Evolutionary conservation across 805 yeast species (phyloP), one percentile per base, ranked within the genome.

Genomic region (Metschnikowia peoriensis): DNA sequence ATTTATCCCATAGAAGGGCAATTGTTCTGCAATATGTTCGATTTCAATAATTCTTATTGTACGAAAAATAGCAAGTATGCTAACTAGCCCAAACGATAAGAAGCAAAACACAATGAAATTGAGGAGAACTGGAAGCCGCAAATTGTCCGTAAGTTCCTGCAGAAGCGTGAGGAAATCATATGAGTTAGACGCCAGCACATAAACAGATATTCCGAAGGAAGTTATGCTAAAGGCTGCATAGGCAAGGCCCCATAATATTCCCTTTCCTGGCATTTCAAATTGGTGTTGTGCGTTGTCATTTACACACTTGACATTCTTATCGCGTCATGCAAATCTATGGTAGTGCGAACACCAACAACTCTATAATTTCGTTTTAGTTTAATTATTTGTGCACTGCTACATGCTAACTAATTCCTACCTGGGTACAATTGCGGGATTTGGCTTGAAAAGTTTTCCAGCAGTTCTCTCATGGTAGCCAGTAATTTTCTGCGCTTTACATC

Each of bases 21-120:
- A 49, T 29, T 55, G 63, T 41, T 73, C 78, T 4, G 68, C 57
- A 40, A 75, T 57, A 63, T 87, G 92, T 59, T 92, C 96, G 49
- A 79, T 68, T 65, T 93, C 99, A 35, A 88, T 77, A 14, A 83
- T 69, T 51, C 96, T 75, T 48, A 93, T 70, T 51, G 83, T 84
- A 0, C 97, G 97, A 71, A 91, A 90, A 38, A 89, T 60, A 0
- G 84, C 1, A 28, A 67, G 56, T 45, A 76, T 41, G 56, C 81
- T 80, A 34, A 55, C 10, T 12, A 62, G 32, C 10, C 62, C 54
- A 12, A 66, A 46, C 43, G 65, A 61, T 6, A 61, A 48, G 47
- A 56, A 52, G 41, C 52, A 51, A 43, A 44, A 51, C 28, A 54
- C 55, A 7, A 57, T 51, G 50, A 60, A 60, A 49, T 61, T 61